These are phyloP conservation scores for Macrolepiota dolichaula DNA, from an alignment of 768 basidiomycete genomes.

Conservation along the genomic window DNA sequence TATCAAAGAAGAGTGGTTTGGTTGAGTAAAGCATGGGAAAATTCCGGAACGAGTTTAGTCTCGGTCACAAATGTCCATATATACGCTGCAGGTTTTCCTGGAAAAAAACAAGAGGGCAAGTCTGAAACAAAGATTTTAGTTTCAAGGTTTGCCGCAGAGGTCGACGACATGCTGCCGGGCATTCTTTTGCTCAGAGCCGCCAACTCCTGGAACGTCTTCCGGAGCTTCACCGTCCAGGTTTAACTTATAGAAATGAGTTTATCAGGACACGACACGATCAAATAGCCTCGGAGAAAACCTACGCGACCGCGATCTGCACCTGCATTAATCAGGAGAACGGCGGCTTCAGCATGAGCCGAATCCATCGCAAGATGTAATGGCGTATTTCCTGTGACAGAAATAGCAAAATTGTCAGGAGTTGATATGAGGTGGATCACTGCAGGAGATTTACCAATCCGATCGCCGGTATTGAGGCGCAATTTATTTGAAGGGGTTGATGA, in stretches of 20 bases:
- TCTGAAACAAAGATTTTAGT: neutral
- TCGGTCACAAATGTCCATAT: neutral
- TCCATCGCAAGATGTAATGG: slow-evolving; percentile 98
- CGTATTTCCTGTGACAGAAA: slow-evolving; percentile 69
- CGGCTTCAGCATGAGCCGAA: slow-evolving; percentile 88
- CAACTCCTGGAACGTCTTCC: slow-evolving; percentile 87
- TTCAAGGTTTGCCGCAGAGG: slow-evolving; percentile 58
- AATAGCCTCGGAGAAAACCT: slow-evolving; percentile 28
- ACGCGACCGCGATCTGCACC: slow-evolving; percentile 91
- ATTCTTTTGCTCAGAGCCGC: slow-evolving; percentile 82
- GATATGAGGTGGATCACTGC: slow-evolving; percentile 18
- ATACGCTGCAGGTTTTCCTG: neutral
- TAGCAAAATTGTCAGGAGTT: slow-evolving; percentile 15
- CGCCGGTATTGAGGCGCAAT: slow-evolving; percentile 81
- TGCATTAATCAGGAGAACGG: slow-evolving; percentile 88
- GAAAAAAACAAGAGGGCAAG: neutral
- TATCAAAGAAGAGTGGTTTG: neutral
- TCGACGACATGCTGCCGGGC: slow-evolving; percentile 76
- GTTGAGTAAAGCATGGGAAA: neutral
- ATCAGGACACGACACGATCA: slow-evolving; percentile 5
- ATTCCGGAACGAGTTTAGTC: neutral
- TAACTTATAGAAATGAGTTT: slow-evolving; percentile 41
- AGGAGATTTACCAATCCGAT: slow-evolving; percentile 61
- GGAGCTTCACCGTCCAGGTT: slow-evolving; percentile 86
- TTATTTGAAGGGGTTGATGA: slow-evolving; percentile 76